Evolutionary conservation across 1,284 basidiomycete genomes (phyloP).

Genomic region (Entoloma clypeatum): DNA sequence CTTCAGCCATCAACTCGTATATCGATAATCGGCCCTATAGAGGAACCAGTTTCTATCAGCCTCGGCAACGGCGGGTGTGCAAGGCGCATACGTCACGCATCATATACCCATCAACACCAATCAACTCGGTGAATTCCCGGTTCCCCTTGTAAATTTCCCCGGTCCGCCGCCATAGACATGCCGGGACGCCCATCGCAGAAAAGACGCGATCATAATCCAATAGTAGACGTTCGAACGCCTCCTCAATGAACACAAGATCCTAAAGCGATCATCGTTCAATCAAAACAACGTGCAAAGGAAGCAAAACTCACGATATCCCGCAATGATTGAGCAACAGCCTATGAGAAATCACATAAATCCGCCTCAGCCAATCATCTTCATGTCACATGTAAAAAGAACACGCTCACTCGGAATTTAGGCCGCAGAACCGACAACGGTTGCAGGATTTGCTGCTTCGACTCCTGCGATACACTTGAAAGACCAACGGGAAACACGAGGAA

Average conservation of each 20-base stretch:
- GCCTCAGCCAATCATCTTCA: constrained; percentile 1
- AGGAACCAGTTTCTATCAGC: constrained; percentile 1
- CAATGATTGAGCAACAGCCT: constrained; percentile 87
- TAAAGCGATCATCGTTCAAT: constrained; percentile 24
- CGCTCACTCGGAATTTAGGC: constrained; percentile 83
- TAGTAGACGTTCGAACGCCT: constrained; percentile 93
- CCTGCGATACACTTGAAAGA: constrained; percentile 69
- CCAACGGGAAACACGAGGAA: constrained; percentile 1
- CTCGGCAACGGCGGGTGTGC: neutral
- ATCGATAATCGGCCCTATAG: constrained; percentile 85
- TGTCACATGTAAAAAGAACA: too few species aligned
- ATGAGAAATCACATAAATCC: constrained; percentile 2
- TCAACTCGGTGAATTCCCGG: constrained; percentile 87
- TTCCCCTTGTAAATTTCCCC: constrained; percentile 99
- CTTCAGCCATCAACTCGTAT: constrained; percentile 96
- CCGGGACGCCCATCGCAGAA: constrained; percentile 93
- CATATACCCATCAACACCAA: constrained; percentile 79
- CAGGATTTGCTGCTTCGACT: constrained; percentile 86
- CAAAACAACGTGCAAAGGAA: neutral
- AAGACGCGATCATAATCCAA: constrained; percentile 97
- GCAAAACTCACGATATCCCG: constrained; percentile 71
- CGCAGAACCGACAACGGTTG: constrained; percentile 87
- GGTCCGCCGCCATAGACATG: constrained; percentile 94
- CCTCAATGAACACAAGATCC: constrained; percentile 97
- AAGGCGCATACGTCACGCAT: constrained; percentile 63